Evolutionary conservation across 2,329 filamentous ascomycete genomes (phyloP).

Genomic region (Sporothrix globosa): DNA sequence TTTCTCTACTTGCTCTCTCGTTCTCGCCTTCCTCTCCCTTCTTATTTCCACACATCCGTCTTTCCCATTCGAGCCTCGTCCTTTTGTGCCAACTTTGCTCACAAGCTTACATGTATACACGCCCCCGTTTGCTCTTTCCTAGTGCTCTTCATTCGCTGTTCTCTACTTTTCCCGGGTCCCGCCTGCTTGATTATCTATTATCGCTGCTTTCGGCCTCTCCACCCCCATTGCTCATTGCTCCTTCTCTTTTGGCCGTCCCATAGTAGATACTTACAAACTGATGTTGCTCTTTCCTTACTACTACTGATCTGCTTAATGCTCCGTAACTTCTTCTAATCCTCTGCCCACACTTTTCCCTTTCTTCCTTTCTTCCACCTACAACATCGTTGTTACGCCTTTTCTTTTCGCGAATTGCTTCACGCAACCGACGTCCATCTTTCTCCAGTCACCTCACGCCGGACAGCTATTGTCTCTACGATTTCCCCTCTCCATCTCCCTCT

Average conservation of each 20-base stretch:
- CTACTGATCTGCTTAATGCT: neutral
- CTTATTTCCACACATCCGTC: neutral
- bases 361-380: conserved; percentile 38
- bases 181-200: conserved; percentile 30
- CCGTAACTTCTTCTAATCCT: conserved; percentile 27
- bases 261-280: neutral
- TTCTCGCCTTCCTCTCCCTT: conserved; percentile 18
- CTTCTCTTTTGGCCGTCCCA: neutral
- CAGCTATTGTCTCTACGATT: neutral
- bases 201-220: conserved; percentile 34
- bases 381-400: neutral
- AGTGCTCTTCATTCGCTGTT: conserved; percentile 9
- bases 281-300: neutral
- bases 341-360: conserved; percentile 31
- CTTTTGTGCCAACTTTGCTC: conserved; percentile 21
- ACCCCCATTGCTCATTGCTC: neutral
- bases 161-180: conserved; percentile 21
- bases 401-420: conserved; percentile 14
- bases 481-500: conserved; percentile 23
- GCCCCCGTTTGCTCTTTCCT: conserved; percentile 15
- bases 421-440: neutral
- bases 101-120: neutral
- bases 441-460: neutral
- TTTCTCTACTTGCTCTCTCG: conserved; percentile 20
- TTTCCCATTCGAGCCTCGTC: conserved; percentile 9